Percentiles rank a stretch among this genome's conserved stretches.
phyloP scores from a whole-genome alignment of 1,284 basidiomycete species.

The Tilletia indica region DNA sequence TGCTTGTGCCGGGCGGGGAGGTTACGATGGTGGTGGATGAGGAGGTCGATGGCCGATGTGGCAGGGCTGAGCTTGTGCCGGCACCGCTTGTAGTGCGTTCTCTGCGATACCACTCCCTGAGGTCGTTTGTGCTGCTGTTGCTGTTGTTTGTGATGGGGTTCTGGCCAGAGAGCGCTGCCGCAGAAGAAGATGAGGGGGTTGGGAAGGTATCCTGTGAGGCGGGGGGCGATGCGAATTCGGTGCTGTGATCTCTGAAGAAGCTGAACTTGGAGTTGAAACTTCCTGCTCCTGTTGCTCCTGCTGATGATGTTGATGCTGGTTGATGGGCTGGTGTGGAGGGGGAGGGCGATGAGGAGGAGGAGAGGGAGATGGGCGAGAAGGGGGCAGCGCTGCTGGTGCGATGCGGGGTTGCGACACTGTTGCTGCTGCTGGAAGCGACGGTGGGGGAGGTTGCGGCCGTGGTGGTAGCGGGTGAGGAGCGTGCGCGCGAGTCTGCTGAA shows the following conservation, averaged over 20 bases:
- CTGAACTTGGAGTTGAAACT: background rate
- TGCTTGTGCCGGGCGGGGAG: background rate
- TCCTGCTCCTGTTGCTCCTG: background rate
- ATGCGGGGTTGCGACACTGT: background rate
- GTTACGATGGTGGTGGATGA: background rate
- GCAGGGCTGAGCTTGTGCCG: background rate
- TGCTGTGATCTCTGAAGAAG: background rate
- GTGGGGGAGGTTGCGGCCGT: background rate
- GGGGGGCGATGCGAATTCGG: background rate
- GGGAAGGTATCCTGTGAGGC: constrained; percentile 1
- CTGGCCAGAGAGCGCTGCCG: background rate
- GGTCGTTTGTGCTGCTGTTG: constrained; percentile 18
- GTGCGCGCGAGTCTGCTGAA: too few species aligned
- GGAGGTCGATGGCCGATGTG: too few species aligned
- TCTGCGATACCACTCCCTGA: constrained; percentile 12
- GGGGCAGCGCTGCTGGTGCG: background rate
- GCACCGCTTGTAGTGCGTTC: constrained; percentile 6
- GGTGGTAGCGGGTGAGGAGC: too few species aligned
- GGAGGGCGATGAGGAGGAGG: background rate
- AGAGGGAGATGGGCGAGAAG: background rate
- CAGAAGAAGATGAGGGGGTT: background rate
- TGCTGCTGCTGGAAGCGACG: background rate
- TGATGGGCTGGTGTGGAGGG: background rate
- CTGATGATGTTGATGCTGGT: background rate
- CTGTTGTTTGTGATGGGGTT: constrained; percentile 16